These are phyloP conservation scores for Fraxinus paxiana DNA, from an alignment of 305 asterid species.

Conservation along the genomic window DNA sequence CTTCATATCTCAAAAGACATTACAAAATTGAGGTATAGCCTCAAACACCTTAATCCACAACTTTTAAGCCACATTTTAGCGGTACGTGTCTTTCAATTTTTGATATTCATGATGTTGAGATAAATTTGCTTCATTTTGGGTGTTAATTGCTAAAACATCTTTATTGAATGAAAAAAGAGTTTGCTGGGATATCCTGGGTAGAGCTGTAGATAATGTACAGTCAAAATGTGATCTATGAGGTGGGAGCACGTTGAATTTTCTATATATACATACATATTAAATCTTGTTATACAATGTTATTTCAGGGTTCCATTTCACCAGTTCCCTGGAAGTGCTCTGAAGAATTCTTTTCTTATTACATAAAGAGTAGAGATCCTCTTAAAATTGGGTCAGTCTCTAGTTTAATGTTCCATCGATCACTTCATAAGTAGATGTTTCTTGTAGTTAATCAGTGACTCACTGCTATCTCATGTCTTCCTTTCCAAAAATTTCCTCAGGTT, in stretches of 20 bases:
- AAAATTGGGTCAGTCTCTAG: conserved; percentile 64
- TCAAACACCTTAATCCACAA: not conserved
- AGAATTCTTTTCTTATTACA: conserved; percentile 68
- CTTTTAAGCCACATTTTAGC: not conserved
- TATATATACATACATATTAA: not conserved
- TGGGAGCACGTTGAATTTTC: not conserved
- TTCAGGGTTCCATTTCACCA: conserved; percentile 72
- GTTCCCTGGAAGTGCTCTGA: conserved; percentile 98
- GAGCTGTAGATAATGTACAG: not conserved
- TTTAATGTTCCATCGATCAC: conserved; percentile 15
- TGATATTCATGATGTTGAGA: not conserved
- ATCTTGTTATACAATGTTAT: not conserved
- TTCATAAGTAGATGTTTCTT: not conserved
- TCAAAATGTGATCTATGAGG: not conserved
- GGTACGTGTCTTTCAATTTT: not conserved
- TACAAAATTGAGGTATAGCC: not conserved
- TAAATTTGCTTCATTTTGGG: not conserved
- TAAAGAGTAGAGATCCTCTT: conserved; percentile 87
- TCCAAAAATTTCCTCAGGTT: conserved; percentile 47
- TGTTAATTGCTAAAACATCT: not conserved
- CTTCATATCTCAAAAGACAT: not conserved
- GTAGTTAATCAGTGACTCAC: not conserved
- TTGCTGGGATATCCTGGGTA: not conserved
- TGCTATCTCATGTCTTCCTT: not conserved
- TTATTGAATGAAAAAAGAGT: not conserved